Base-by-base conservation (phyloP, 1,284 basidiomycete species). In the Ustilago loliicola region DNA sequence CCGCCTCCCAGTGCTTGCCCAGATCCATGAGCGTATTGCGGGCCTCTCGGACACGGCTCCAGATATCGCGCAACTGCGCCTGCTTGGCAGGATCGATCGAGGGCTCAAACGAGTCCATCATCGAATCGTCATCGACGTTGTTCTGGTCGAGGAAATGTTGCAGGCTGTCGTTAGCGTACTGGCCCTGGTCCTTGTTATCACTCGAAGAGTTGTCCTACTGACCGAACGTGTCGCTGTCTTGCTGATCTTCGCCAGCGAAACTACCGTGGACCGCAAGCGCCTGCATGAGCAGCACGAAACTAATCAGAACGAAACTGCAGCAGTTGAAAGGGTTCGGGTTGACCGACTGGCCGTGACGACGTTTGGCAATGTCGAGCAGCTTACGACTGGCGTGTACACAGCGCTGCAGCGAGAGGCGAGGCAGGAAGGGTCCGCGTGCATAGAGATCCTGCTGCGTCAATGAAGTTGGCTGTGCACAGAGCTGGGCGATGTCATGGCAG, bases 321-420 rank as follows among this genome's bases (percentile, higher is more conserved):
- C 77, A 79, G 59, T 82, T 82, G 75, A 83, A 83, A 2, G 82
- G 82, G 52, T 83, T 83, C 40, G 82, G 82, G 57, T 71, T 77
- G 50, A 77, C 66, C 51, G 63, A 67, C 53, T 66, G 65, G 47
- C 73, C 73, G 55, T 80, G 71, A 3, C 67, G 61, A 17, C 71
- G 70, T 50, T 75, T 73, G 61, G 81, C 77, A 53, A 83, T 81
- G 61, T 78, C 80, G 47, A 83, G 79, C 34, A 83, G 71, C 56
- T 77, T 71, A 38, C 80, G 77, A 57, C 77, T 80, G 1, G 82
- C 82, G 40, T 82, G 79, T 7, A 83, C 81, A 42, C 82, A 83
- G 36, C 82, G 77, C 38, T 79, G 64, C 59, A 83, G 56, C 42
- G 79, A 81, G 21, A 80, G 58, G 2, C 76, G 70, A 19, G 80